Conservation (phyloP, 768 basidiomycete genomes). For the Boletus barrowsii region DNA sequence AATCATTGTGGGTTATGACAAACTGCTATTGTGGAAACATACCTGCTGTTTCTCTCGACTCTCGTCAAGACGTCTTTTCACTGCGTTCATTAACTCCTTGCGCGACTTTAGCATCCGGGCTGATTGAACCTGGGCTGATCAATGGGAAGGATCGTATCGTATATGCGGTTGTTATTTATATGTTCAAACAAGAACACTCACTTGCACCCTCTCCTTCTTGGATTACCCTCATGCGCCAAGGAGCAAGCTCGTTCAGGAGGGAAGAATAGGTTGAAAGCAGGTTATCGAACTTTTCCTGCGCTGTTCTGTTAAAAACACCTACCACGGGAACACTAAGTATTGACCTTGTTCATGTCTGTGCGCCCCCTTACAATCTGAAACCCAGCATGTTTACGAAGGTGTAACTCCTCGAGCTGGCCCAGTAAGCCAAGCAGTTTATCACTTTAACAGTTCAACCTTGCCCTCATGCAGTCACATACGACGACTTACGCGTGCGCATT, state of each 20-base stretch:
- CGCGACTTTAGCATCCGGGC: slow-evolving; percentile 34
- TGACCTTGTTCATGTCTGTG: slow-evolving; percentile 17
- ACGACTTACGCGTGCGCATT: slow-evolving; percentile 26
- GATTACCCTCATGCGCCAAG: slow-evolving; percentile 28
- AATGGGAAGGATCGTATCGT: not conserved
- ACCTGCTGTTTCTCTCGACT: slow-evolving; percentile 40
- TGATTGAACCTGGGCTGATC: slow-evolving; percentile 32
- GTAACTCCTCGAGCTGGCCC: slow-evolving; percentile 22
- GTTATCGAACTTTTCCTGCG: slow-evolving; percentile 22
- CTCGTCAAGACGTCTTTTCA: slow-evolving; percentile 35
- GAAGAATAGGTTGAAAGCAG: slow-evolving; percentile 23
- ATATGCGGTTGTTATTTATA: not conserved
- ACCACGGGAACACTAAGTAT: not conserved
- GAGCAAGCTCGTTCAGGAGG: slow-evolving; percentile 33
- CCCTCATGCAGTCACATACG: not conserved
- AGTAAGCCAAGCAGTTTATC: slow-evolving; percentile 19
- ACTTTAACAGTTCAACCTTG: slow-evolving; percentile 8
- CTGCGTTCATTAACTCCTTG: slow-evolving; percentile 31
- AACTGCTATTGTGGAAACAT: not conserved
- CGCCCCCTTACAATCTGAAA: slow-evolving; percentile 7
- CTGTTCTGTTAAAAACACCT: slow-evolving; percentile 6
- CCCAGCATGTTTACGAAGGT: slow-evolving; percentile 10
- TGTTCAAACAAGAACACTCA: slow-evolving; percentile 19
- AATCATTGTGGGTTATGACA: not conserved
- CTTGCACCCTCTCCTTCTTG: slow-evolving; percentile 33